Evolutionary conservation across 805 yeast species (phyloP).

Genomic region (Cephaloascus fragrans): DNA sequence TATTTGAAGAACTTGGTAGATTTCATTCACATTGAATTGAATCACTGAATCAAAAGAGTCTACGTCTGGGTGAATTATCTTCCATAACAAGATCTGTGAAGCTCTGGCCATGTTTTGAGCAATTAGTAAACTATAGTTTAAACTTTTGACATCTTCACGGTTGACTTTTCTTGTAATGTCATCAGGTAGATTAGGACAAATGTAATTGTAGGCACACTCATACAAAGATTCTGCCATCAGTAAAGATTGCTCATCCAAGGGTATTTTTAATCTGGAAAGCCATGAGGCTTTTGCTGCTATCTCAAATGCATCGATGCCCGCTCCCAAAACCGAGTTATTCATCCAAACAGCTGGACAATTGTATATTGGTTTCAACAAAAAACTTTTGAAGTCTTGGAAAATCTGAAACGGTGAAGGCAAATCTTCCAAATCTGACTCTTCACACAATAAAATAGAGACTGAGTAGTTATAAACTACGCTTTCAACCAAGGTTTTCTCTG

Average conservation of each 20-base stretch:
- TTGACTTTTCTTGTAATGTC: conserved; percentile 12
- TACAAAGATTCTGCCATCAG: conserved; percentile 16
- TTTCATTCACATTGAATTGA: background rate
- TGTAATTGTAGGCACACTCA: conserved; percentile 17
- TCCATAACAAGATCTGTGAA: background rate
- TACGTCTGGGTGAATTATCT: background rate
- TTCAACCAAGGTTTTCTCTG: background rate
- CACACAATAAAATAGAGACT: background rate
- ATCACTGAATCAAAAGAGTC: background rate
- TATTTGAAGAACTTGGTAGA: background rate
- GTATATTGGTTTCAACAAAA: background rate
- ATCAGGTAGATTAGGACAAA: conserved; percentile 17
- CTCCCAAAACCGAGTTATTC: background rate
- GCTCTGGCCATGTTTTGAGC: background rate
- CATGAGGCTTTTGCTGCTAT: background rate
- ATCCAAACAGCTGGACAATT: background rate
- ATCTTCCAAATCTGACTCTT: background rate
- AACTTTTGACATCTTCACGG: conserved; percentile 13
- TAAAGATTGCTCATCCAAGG: conserved; percentile 8
- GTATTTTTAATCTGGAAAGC: conserved; percentile 2
- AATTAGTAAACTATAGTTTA: conserved; percentile 2
- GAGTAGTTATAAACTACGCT: background rate
- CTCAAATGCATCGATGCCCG: background rate
- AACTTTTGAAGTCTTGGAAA: background rate
- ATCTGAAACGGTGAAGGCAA: background rate